phyloP scores from a whole-genome alignment of 1,284 basidiomycete species.

The Pyrrhoderma lamaoense region DNA sequence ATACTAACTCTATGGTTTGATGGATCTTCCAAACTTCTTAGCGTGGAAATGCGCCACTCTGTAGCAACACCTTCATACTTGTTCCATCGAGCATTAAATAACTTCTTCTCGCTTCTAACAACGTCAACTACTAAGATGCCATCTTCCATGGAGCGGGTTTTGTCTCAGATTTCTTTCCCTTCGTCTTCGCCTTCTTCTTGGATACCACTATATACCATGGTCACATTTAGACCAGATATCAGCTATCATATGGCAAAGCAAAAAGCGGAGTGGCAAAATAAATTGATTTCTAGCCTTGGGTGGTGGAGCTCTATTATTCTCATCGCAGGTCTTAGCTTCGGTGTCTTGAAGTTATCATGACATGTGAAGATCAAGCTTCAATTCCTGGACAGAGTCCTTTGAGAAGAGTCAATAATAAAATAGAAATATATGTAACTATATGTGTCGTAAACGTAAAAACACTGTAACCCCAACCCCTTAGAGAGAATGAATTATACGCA shows the following conservation, averaged over 20 bases:
- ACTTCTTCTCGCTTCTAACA: slow-evolving; percentile 43
- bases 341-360: no score
- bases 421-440: no score
- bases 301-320: slow-evolving; percentile 22
- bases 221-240: slow-evolving; percentile 93
- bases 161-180: slow-evolving; percentile 44
- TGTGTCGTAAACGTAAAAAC: no score
- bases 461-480: no score
- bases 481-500: no score
- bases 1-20: no score
- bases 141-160: not conserved
- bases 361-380: no score
- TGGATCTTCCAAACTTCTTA: slow-evolving; percentile 27
- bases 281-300: slow-evolving; percentile 37
- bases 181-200: slow-evolving; percentile 59
- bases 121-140: not conserved
- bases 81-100: slow-evolving; percentile 78
- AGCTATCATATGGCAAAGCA: slow-evolving; percentile 72
- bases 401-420: no score
- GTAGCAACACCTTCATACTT: slow-evolving; percentile 81
- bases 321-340: no score
- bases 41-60: slow-evolving; percentile 90
- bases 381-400: no score
- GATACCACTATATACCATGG: slow-evolving; percentile 94
- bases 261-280: slow-evolving; percentile 55